Conservation (phyloP, 352 stramenopile species). For the Phytophthora multivora region DNA sequence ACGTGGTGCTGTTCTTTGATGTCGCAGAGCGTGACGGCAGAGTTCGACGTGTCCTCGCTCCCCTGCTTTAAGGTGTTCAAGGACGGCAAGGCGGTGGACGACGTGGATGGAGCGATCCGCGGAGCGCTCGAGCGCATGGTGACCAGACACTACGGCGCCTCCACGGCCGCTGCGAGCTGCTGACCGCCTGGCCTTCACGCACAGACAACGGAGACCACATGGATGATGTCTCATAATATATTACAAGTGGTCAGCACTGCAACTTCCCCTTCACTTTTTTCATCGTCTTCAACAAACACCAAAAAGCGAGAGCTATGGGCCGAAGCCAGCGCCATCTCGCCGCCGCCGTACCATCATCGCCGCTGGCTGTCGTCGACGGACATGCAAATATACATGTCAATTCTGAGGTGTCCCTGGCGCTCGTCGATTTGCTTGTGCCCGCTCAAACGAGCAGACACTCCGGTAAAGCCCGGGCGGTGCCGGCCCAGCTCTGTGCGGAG, state of each 20-base stretch:
- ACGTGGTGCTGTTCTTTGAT: constrained; percentile 21
- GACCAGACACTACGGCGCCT: constrained; percentile 36
- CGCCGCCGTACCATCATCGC: constrained; percentile 4
- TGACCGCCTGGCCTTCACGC: constrained; percentile 3
- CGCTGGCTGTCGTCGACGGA: neutral
- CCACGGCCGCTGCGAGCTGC: constrained; percentile 11
- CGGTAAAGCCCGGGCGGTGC: constrained; percentile 7
- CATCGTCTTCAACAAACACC: constrained; percentile 13
- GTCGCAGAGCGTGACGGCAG: constrained; percentile 68
- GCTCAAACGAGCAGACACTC: constrained; percentile 29
- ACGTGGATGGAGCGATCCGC: constrained; percentile 78
- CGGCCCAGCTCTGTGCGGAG: constrained; percentile 4
- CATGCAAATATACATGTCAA: constrained; percentile 5
- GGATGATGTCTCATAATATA: constrained; percentile 27
- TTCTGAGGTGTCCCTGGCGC: constrained; percentile 6
- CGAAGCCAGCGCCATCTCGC: constrained; percentile 7
- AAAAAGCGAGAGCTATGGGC: neutral
- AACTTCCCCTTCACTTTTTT: constrained; percentile 17
- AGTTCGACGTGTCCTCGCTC: constrained; percentile 82
- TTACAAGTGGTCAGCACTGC: constrained; percentile 5
- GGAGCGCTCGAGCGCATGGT: constrained; percentile 61
- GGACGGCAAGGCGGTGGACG: constrained; percentile 78
- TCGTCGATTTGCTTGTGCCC: constrained; percentile 11
- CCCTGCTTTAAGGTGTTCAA: constrained; percentile 95
- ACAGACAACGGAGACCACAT: constrained; percentile 18